Evolutionary conservation across 2,329 filamentous ascomycete genomes (phyloP), one percentile per base, ranked within the genome.

Genomic region (Botryotinia narcissicola): DNA sequence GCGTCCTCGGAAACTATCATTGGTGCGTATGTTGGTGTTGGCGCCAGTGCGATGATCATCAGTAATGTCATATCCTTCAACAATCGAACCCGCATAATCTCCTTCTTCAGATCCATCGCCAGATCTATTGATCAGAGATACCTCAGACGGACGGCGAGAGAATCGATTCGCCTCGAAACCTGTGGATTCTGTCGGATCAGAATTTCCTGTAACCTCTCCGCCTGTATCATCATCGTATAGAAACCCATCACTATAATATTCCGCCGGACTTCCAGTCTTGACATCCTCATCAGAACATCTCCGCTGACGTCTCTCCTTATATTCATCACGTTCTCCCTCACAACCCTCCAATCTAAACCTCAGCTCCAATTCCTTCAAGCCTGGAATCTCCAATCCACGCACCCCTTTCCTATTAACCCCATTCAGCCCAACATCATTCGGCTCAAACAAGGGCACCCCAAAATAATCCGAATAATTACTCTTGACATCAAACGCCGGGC

Each of bases 381-480:
- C 18, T 20, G 66, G 66, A 40, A 68, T 12, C 14, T 72, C 62
- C 29, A 69, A 40, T 60, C 35, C 51, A 12, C 57, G 6, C 1
- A 46, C 46, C 4, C 69, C 71, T 25, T 35, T 46, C 29, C 37
- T 70, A 61, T 60, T n/a, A 22, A 44, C 54, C 44, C 68, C 42
- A 70, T 46, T 3, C 10, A 44, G 29, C 10, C 42, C 68, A 18
- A 20, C 54, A 25, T 61, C 68, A 37, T 44, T 32, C 4, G 51
- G 71, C 12, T 72, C 71, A 60, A 72, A 69, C 12, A 72, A 54
- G 48, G 62, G 63, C 14, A 72, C 22, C 3, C 63, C 51, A 61
- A 69, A 72, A n/a, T 72, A 51, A 72, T 42, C 63, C 25, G 71
- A 72, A 48, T 69, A 72, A 12, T 72, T 72, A 10, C 62, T 60